phyloP scores from a whole-genome alignment of 768 basidiomycete species.

The Lanmaoa pseudosensibilis region DNA sequence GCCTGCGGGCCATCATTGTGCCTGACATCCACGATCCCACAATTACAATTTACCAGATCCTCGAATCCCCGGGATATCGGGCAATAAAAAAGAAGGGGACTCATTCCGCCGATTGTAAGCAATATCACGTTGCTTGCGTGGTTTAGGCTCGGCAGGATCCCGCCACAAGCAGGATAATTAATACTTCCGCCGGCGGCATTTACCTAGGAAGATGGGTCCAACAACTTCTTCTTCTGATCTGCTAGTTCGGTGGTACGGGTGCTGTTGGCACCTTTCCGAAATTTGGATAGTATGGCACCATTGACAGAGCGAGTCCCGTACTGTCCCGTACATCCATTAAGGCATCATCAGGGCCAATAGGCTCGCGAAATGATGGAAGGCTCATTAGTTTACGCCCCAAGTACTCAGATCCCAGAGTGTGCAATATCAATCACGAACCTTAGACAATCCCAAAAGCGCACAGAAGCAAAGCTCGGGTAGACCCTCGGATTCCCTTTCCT shows the following conservation, averaged over 20 bases:
- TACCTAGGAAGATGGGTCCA: not conserved
- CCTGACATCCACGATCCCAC: slow-evolving; percentile 14
- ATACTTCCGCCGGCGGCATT: slow-evolving; percentile 1
- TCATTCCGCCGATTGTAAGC: slow-evolving; percentile 1
- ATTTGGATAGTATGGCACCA: not conserved
- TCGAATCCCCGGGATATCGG: slow-evolving; percentile 5
- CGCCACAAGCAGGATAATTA: not conserved
- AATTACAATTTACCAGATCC: slow-evolving; percentile 4
- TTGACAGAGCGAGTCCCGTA: not conserved
- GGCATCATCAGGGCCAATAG: slow-evolving; percentile 7
- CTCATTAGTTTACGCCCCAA: not conserved
- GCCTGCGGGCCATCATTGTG: slow-evolving; percentile 16
- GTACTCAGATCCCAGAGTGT: not conserved
- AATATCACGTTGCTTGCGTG: not conserved
- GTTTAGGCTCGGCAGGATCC: slow-evolving; percentile 8
- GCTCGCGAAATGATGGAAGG: not conserved
- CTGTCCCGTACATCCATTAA: slow-evolving; percentile 1
- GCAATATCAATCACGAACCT: slow-evolving; percentile 11
- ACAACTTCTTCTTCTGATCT: too few species aligned
- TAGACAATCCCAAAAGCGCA: not conserved
- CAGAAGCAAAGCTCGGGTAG: not conserved
- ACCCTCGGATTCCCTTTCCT: not conserved
- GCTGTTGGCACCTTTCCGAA: not conserved
- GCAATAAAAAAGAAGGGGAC: not conserved
- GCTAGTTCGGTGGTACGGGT: not conserved